These are phyloP conservation scores for Phaeodactylum tricornutum DNA, from an alignment of 108 stramenopile genomes.

Conservation along the genomic window DNA sequence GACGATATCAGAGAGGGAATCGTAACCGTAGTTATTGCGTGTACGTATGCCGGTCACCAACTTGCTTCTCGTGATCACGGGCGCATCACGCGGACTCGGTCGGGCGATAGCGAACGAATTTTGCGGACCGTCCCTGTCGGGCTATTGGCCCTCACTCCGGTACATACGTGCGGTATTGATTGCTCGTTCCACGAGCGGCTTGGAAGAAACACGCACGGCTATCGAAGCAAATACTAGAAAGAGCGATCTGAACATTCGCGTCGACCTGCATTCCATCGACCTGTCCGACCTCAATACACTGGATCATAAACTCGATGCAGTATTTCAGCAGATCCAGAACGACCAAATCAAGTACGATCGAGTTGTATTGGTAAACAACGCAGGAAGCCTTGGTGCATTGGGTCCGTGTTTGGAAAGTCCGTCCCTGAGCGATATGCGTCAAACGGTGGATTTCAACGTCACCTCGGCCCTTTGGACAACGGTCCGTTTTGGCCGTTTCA, in stretches of 20 bases:
- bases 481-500: slow-evolving; percentile 12
- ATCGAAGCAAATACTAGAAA: slow-evolving; percentile 7
- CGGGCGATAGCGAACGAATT: slow-evolving; percentile 41
- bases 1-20: no score
- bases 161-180: slow-evolving; percentile 18
- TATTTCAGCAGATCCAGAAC: slow-evolving; percentile 17
- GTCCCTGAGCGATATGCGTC: slow-evolving; percentile 29
- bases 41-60: no score
- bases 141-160: no score
- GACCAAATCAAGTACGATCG: slow-evolving; percentile 15
- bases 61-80: slow-evolving; percentile 33
- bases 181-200: slow-evolving; percentile 36
- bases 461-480: slow-evolving; percentile 54
- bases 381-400: slow-evolving; percentile 53
- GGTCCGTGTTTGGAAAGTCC: slow-evolving; percentile 29
- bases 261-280: slow-evolving; percentile 40
- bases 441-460: slow-evolving; percentile 58
- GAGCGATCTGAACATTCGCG: slow-evolving; percentile 8
- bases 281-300: slow-evolving; percentile 46
- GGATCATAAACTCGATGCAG: slow-evolving; percentile 20
- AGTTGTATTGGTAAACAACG: slow-evolving; percentile 64
- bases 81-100: slow-evolving; percentile 71
- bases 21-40: no score
- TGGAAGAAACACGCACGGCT: slow-evolving; percentile 28
- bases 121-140: neutral